Evolutionary conservation across 192 early-diverging fungal species (phyloP).

Genomic region (Backusella liffmaniae): DNA sequence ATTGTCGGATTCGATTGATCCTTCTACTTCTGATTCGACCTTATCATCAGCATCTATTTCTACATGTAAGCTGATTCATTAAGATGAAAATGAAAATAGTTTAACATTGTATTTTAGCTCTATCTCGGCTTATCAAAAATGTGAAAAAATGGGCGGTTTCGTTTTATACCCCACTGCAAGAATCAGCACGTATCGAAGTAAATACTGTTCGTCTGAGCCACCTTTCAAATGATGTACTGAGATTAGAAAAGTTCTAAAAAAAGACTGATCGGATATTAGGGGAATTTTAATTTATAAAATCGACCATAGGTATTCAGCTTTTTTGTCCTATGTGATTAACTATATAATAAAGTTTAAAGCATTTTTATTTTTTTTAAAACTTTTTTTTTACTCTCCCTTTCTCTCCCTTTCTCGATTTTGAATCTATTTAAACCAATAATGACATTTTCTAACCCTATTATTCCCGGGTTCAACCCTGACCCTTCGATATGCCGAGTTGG

Average conservation of each 20-base stretch:
- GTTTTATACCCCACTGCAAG: not conserved
- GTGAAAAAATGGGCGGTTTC: not conserved
- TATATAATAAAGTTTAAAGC: conserved; percentile 1
- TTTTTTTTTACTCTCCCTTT: not conserved
- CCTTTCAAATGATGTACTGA: conserved; percentile 19
- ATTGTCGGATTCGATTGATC: not conserved
- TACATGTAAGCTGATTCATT: not conserved
- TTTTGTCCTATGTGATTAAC: not conserved
- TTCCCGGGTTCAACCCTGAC: not conserved
- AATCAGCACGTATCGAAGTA: not conserved
- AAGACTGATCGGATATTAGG: not conserved
- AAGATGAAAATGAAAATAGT: not conserved
- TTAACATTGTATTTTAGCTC: not conserved
- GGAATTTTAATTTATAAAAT: not conserved
- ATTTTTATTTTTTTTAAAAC: not conserved
- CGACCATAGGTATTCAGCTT: not conserved
- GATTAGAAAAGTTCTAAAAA: conserved; percentile 23
- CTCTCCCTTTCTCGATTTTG: not conserved
- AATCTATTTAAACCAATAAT: not conserved
- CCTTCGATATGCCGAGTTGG: not conserved
- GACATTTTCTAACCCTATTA: not conserved
- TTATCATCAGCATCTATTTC: not conserved
- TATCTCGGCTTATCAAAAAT: not conserved
- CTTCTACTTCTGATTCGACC: not conserved
- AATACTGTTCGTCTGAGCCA: not conserved